Conservation (phyloP, 2,329 filamentous ascomycete genomes). For the Ascomycota sp. region DNA sequence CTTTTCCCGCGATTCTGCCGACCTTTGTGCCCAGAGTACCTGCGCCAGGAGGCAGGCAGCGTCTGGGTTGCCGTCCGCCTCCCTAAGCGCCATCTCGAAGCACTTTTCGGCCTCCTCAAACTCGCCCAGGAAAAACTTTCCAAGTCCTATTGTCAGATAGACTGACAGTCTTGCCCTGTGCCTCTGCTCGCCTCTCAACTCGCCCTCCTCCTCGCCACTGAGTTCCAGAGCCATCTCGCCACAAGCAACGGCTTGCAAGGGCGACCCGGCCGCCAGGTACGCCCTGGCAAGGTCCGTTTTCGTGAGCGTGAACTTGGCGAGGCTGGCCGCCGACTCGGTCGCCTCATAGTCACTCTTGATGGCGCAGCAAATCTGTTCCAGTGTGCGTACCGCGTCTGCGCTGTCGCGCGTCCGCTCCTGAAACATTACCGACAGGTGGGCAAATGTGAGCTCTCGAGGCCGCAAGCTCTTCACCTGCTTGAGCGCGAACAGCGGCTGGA, state of each 20-base stretch:
- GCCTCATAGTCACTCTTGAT: constrained; percentile 72
- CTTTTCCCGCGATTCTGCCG: constrained; percentile 49
- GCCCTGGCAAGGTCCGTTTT: constrained; percentile 77
- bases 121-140: constrained; percentile 50
- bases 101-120: constrained; percentile 53
- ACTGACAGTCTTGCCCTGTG: constrained; percentile 60
- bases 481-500: constrained; percentile 77
- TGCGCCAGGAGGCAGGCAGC: constrained; percentile 76
- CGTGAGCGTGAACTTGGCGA: constrained; percentile 60
- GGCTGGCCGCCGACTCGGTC: constrained; percentile 53
- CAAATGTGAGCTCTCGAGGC: constrained; percentile 49
- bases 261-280: constrained; percentile 48
- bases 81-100: constrained; percentile 62
- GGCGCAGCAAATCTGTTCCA: constrained; percentile 45
- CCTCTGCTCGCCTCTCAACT: constrained; percentile 43
- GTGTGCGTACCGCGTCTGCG: constrained; percentile 35
- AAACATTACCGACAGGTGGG: constrained; percentile 63
- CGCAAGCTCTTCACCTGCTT: constrained; percentile 57
- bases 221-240: constrained; percentile 66
- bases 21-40: constrained; percentile 80
- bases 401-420: constrained; percentile 61
- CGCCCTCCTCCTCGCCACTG: constrained; percentile 49
- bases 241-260: constrained; percentile 51
- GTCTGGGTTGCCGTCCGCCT: constrained; percentile 59
- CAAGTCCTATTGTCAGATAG: constrained; percentile 68